Base-by-base conservation (phyloP, 148 eudicot species). In the Cornus suecica region DNA sequence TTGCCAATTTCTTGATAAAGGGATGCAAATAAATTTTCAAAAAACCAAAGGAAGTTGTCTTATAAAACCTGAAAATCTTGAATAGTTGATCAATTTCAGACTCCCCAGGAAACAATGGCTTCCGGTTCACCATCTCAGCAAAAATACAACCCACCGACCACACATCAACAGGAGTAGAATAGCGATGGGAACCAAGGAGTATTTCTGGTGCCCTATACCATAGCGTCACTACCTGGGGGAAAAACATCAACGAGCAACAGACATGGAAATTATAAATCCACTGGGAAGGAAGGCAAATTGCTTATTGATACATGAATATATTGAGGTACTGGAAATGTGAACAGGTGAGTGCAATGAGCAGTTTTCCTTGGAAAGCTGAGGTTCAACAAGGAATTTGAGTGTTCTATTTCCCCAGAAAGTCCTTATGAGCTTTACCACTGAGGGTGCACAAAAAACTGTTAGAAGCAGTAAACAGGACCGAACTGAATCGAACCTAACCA, bases 141-240 rank as follows among this genome's bases (percentile, higher is more conserved):
- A 95, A 95, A 81, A 95, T 92, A 75, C 99, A 95, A 67, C 99
- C 99, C 71, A 95, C 93, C 65, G 99, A 95, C 99, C 99, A 92
- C 66, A 95, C 87, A 82, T 95, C 97, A 80, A 95, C 97, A 37
- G 99, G 97, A 80, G 99, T 95, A 41, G 97, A 92, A 80, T 95
- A 95, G 83, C 88, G 90, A 34, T 86, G 96, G 73, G 97, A 89
- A 73, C 97, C 97, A 62, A 95, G 99, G 34, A 95, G 91, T 78
- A 95, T 91, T 82, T 95, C 97, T 45, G 99, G 99, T 73, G 99
- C 99, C 84, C 97, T 88, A 77, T 95, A 95, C 99, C 99, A 95
- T 68, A 95, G 80, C 18, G 99, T 95, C 80, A 95, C 99, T 77
- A 91, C 97, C 99, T 95, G 83, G 62, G 62, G 86, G 77, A 81